phyloP scores from a whole-genome alignment of 2,329 filamentous ascomycete genomes.

The Allantophomopsis cytisporea region DNA sequence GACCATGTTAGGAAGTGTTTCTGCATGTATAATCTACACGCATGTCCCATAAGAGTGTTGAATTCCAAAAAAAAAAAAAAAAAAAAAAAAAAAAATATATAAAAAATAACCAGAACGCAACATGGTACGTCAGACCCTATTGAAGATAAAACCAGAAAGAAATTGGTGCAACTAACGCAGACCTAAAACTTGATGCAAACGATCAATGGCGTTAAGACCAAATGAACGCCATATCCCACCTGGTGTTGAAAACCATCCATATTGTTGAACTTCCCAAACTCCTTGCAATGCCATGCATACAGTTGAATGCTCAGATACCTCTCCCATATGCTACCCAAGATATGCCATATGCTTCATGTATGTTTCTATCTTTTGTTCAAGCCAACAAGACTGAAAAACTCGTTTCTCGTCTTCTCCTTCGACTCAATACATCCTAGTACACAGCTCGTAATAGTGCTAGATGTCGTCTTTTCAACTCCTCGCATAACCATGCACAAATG shows the following conservation, averaged over 20 bases:
- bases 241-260: conserved; percentile 19
- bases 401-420: conserved; percentile 86
- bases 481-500: conserved; percentile 99
- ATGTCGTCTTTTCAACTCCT: conserved; percentile 84
- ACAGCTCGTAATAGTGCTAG: conserved; percentile 87
- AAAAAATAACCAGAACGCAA: too few relatives aligned
- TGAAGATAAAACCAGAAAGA: background rate
- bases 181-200: background rate
- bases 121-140: too few relatives aligned
- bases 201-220: conserved; percentile 19
- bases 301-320: conserved; percentile 5
- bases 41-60: too few relatives aligned
- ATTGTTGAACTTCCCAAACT: conserved; percentile 6
- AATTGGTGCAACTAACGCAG: conserved; percentile 1
- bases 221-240: conserved; percentile 11
- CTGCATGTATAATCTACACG: too few relatives aligned
- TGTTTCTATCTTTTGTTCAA: conserved; percentile 35
- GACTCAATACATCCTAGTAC: conserved; percentile 94
- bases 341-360: background rate
- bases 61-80: too few relatives aligned
- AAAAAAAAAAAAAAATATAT: too few relatives aligned
- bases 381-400: conserved; percentile 74
- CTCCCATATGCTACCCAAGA: background rate
- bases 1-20: too few relatives aligned
- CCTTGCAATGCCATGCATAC: conserved; percentile 7